A percentile compares a stretch with the other conserved stretches of the same genome.
Conservation (phyloP, 345 rosid species). For the Durio zibethinus region DNA sequence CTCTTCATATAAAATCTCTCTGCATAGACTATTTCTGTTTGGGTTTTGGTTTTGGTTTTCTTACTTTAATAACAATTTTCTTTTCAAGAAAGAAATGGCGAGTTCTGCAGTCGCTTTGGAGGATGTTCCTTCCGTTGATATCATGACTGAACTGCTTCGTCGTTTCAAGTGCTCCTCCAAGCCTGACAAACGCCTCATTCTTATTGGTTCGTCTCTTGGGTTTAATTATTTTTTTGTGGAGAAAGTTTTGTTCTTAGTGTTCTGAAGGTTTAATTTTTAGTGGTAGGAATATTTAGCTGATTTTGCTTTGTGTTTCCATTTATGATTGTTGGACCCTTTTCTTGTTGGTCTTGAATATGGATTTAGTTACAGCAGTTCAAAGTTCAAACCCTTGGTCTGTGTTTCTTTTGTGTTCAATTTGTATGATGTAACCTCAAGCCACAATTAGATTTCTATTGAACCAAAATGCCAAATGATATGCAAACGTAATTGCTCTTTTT, state of each 20-base stretch:
- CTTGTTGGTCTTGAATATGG: neutral
- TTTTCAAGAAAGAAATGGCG: constrained; percentile 23
- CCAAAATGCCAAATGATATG: constrained; percentile 12
- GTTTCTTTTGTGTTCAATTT: neutral
- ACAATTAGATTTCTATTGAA: neutral
- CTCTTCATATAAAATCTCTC: neutral
- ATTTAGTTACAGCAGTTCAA: neutral
- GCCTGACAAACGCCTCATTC: constrained; percentile 88
- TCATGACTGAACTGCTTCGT: constrained; percentile 86
- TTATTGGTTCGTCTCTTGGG: constrained; percentile 50
- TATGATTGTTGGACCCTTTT: neutral
- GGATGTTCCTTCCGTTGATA: constrained; percentile 69
- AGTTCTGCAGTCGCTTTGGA: constrained; percentile 44
- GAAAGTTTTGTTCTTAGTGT: neutral
- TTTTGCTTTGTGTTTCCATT: neutral
- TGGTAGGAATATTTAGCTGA: neutral
- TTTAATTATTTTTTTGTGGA: neutral
- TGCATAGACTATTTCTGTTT: neutral
- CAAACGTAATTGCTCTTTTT: neutral
- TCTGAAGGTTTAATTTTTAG: no score
- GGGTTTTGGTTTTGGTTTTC: neutral
- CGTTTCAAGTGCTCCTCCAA: constrained; percentile 75
- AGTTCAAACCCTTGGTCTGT: neutral
- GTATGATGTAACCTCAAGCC: neutral
- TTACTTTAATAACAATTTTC: neutral